phyloP scores from a whole-genome alignment of 2,329 filamentous ascomycete genomes.

The Onygenales sp. region DNA sequence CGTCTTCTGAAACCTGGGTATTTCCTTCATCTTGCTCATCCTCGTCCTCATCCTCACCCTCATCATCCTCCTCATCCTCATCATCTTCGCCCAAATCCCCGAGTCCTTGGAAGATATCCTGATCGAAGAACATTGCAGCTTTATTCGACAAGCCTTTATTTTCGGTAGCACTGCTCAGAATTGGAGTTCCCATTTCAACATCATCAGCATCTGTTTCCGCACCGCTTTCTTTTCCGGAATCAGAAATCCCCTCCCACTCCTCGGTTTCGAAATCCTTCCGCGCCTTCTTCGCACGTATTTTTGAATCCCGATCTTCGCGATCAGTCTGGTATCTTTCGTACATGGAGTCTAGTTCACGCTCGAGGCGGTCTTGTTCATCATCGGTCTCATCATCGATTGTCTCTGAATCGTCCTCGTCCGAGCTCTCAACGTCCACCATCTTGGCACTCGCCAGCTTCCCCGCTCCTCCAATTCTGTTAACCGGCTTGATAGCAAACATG shows the following conservation, averaged over 20 bases:
- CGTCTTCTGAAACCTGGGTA: neutral
- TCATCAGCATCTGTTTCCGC: conserved; percentile 52
- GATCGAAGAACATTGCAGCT: conserved; percentile 82
- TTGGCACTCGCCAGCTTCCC: conserved; percentile 64
- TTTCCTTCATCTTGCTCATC: conserved; percentile 21
- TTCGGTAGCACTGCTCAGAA: conserved; percentile 12
- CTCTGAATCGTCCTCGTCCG: conserved; percentile 50
- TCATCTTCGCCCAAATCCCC: conserved; percentile 54
- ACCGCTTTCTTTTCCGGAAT: conserved; percentile 50
- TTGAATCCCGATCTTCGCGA: conserved; percentile 70
- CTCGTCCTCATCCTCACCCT: conserved; percentile 31
- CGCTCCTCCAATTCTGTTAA: conserved; percentile 66
- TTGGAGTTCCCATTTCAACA: conserved; percentile 1
- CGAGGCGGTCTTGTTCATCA: conserved; percentile 70
- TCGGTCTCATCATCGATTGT: conserved; percentile 56
- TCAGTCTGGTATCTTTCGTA: conserved; percentile 79
- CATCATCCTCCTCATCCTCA: conserved; percentile 37
- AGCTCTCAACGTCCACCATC: conserved; percentile 57
- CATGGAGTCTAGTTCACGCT: conserved; percentile 75
- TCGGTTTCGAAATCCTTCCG: conserved; percentile 72
- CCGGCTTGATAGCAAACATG: conserved; percentile 76
- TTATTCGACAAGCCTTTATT: conserved; percentile 62
- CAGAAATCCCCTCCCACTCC: conserved; percentile 85
- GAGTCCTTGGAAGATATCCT: conserved; percentile 86
- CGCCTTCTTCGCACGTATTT: conserved; percentile 82